Evolutionary conservation across 2,329 filamentous ascomycete species (phyloP).

Genomic region (Paracamarosporium sp.): DNA sequence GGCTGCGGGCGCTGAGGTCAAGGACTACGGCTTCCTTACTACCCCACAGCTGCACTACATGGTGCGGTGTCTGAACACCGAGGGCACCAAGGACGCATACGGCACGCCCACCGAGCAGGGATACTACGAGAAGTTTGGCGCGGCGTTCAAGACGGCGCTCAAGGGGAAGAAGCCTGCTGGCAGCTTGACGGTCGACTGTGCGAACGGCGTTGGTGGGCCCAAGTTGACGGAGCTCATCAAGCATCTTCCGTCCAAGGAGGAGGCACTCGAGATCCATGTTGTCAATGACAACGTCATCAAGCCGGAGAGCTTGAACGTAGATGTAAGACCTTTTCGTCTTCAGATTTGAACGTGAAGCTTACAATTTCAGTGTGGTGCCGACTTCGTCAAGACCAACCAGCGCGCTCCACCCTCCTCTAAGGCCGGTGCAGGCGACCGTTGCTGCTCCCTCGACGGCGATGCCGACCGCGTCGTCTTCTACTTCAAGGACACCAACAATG

Average conservation of each 20-base stretch:
- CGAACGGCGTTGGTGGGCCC: conserved; percentile 94
- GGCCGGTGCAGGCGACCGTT: conserved; percentile 76
- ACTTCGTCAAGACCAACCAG: conserved; percentile 97
- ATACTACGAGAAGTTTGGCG: conserved; percentile 91
- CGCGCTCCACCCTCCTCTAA: conserved; percentile 84
- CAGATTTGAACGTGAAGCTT: conserved; percentile 8
- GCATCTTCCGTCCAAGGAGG: conserved; percentile 71
- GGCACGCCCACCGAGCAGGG: conserved; percentile 87
- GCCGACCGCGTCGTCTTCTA: conserved; percentile 97
- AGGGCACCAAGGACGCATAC: conserved; percentile 85
- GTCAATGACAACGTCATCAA: conserved; percentile 93
- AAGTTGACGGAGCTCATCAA: conserved; percentile 89
- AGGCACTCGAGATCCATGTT: conserved; percentile 80
- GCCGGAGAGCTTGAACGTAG: conserved; percentile 86
- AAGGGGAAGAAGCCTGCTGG: conserved; percentile 74
- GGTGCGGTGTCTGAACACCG: conserved; percentile 91
- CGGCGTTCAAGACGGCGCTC: conserved; percentile 85
- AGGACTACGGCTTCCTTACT: conserved; percentile 89
- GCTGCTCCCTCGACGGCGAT: conserved; percentile 92
- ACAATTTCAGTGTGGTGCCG: conserved; percentile 77
- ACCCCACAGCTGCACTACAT: conserved; percentile 99
- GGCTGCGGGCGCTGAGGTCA: conserved; percentile 74
- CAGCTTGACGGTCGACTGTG: conserved; percentile 85
- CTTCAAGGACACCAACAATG: conserved; percentile 80
- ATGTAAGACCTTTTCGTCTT: conserved; percentile 61